A percentile compares a stretch with the other conserved stretches of the same genome.
These are phyloP conservation scores for Allodekkera sacchari DNA, from an alignment of 805 yeast species.

Conservation along the genomic window DNA sequence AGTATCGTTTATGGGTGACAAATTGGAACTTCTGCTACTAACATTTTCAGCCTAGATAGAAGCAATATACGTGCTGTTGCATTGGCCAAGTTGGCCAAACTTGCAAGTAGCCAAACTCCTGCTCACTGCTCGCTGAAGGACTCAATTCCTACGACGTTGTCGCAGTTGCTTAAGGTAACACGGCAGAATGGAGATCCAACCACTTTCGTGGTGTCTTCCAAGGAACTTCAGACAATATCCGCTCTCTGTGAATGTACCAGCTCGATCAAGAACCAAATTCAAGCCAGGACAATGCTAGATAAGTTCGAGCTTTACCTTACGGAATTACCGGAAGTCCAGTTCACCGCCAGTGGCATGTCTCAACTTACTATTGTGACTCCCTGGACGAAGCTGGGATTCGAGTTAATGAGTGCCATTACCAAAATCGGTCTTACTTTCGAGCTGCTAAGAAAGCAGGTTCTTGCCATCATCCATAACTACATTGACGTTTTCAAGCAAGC, in stretches of 20 bases:
- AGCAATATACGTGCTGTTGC: slow-evolving; percentile 29
- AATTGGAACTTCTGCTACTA: too few species aligned
- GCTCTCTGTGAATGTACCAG: slow-evolving; percentile 45
- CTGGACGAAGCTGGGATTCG: slow-evolving; percentile 32
- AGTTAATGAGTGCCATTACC: slow-evolving; percentile 26
- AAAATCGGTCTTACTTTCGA: slow-evolving; percentile 17
- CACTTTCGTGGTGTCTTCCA: slow-evolving; percentile 11
- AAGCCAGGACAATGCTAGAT: slow-evolving; percentile 34
- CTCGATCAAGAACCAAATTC: slow-evolving; percentile 25
- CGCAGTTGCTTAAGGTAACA: slow-evolving; percentile 14
- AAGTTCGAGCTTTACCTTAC: slow-evolving; percentile 39
- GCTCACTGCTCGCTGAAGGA: slow-evolving; percentile 12
- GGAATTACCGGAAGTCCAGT: slow-evolving; percentile 36
- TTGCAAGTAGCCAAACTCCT: slow-evolving; percentile 20
- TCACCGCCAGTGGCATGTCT: slow-evolving; percentile 21
- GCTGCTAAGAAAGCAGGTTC: slow-evolving; percentile 7
- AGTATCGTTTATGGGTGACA: too few species aligned
- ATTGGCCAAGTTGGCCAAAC: slow-evolving; percentile 26
- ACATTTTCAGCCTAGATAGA: too few species aligned
- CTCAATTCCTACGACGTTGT: slow-evolving; percentile 17
- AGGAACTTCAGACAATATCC: slow-evolving; percentile 43
- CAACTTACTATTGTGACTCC: slow-evolving; percentile 28
- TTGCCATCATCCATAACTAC: slow-evolving; percentile 6
- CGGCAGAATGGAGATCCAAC: slow-evolving; percentile 8
- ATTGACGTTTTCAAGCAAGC: slow-evolving; percentile 4